phyloP scores from a whole-genome alignment of 106 monocot genomes.

The Acanthochlamys bracteata region DNA sequence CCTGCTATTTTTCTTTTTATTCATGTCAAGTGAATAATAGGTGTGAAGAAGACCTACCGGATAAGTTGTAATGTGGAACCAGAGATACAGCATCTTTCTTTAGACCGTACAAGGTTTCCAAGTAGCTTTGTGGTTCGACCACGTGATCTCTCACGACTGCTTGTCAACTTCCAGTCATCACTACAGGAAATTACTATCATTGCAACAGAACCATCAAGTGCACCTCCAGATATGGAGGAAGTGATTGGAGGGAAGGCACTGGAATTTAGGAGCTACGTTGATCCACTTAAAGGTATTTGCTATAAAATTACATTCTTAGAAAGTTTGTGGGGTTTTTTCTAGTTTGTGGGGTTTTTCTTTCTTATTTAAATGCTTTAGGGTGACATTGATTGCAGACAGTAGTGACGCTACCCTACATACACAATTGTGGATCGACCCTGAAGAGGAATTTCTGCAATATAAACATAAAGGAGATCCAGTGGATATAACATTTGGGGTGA shows the following conservation, averaged over 20 bases:
- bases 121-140: constrained; percentile 78
- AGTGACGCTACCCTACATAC: constrained; percentile 77
- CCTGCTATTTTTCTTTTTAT: too few species aligned
- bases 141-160: constrained; percentile 58
- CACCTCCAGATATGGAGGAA: constrained; percentile 28
- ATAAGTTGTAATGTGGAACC: constrained; percentile 81
- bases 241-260: constrained; percentile 85
- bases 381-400: constrained; percentile 39
- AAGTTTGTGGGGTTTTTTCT: too few species aligned
- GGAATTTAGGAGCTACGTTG: constrained; percentile 82
- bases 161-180: constrained; percentile 85
- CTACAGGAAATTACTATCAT: constrained; percentile 91
- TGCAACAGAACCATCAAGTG: constrained; percentile 48
- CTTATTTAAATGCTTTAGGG: not conserved
- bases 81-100: constrained; percentile 69
- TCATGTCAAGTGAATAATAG: constrained; percentile 16
- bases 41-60: constrained; percentile 84
- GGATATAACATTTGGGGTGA: constrained; percentile 82
- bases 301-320: too few species aligned
- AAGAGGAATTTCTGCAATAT: constrained; percentile 90
- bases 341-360: constrained; percentile 3
- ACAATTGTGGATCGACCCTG: constrained; percentile 92
- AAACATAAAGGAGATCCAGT: constrained; percentile 69
- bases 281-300: constrained; percentile 92
- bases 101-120: constrained; percentile 54